Evolutionary conservation across 2,329 filamentous ascomycete genomes (phyloP).

Genomic region (Aspergillus sp.): DNA sequence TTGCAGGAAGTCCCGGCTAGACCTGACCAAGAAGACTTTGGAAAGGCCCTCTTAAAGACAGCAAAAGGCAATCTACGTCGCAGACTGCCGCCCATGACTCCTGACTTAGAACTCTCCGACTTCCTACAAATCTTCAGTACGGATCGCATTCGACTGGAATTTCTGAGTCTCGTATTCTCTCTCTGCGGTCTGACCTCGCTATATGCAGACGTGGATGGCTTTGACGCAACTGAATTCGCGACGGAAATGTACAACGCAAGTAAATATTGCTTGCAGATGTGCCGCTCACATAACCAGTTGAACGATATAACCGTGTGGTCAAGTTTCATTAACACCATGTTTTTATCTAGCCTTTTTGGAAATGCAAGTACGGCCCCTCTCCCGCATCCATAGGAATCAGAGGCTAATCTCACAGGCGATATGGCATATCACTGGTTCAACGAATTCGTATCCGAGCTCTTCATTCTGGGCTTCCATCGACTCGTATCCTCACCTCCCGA

Average conservation of each 20-base stretch:
- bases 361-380: neutral
- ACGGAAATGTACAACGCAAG: neutral
- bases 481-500: neutral
- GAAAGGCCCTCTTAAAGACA: neutral
- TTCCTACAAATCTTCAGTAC: neutral
- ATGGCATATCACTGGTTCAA: neutral
- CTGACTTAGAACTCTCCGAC: neutral
- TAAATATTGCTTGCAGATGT: neutral
- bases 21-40: neutral
- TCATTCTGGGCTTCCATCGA: neutral
- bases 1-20: neutral
- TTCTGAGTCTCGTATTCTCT: neutral
- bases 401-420: neutral
- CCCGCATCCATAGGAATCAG: too few species aligned
- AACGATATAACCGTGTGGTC: neutral
- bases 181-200: neutral
- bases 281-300: neutral
- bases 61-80: neutral
- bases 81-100: neutral
- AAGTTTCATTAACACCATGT: neutral
- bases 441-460: neutral
- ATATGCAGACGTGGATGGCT: neutral
- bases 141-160: neutral
- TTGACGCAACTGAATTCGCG: neutral
- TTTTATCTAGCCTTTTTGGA: neutral